Evolutionary conservation across 768 basidiomycete genomes (phyloP), one percentile per base, ranked within the genome.

Genomic region (Melanogaster broomeanus): DNA sequence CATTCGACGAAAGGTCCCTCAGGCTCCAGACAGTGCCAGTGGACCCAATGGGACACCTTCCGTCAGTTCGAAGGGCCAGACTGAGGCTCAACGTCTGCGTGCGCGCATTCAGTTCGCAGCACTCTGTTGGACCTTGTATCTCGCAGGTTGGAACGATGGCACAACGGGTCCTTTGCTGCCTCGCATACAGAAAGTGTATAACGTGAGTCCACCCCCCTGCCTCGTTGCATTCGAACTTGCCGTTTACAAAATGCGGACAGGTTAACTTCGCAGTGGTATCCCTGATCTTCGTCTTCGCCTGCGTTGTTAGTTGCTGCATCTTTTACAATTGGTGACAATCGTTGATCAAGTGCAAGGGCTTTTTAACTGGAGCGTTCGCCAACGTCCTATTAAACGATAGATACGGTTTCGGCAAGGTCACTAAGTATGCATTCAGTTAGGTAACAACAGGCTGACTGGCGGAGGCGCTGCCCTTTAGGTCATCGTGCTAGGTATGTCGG

Each of bases 211-310:
- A 11, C 18, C n/a, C n/a, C n/a, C n/a, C n/a, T n/a, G n/a, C n/a
- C n/a, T 41, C 35, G 31, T 27, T 34, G 6, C 13, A 9, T 40
- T 30, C 33, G 44, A 1, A 40, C 28, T 28, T 13, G 13, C 22
- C 21, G 18, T 12, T 22, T 18, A 13, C 9, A n/a, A 33, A 12
- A 22, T n/a, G 12, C 30, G 8, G 18, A 51, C 45, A 74, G 76
- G 60, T 77, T 40, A 66, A 69, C 19, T 77, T 71, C 54, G 59
- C 64, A 2, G 57, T 68, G 24, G 76, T 77, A 3, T 77, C 77
- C 22, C 49, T 78, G 15, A 62, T 77, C 7, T 78, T 75, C 52
- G 73, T 77, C 9, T 67, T 71, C 49, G 65, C 70, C n/a, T 75
- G 72, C 48, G 45, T 63, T 10, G 76, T 73, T 40, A 21, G 72